Conservation (phyloP, 202 grass and related monocot species). For the Cymbopogon flexuosus region DNA sequence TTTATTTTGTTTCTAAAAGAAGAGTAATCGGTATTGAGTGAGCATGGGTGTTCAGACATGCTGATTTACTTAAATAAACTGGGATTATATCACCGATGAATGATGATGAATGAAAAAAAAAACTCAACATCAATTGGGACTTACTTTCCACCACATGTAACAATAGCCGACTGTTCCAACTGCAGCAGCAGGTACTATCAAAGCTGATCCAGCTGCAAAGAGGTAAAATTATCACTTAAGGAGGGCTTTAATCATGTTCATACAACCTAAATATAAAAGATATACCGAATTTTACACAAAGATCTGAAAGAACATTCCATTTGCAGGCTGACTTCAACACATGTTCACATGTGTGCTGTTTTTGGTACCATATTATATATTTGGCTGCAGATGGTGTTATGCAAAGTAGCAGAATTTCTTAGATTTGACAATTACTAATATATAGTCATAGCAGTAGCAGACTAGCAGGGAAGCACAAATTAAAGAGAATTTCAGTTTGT, state of each 20-base stretch:
- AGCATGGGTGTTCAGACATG: background rate
- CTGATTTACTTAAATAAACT: background rate
- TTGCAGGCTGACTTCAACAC: background rate
- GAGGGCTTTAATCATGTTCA: background rate
- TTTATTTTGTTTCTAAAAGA: no score
- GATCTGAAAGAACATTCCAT: background rate
- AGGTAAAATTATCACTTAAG: background rate
- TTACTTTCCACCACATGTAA: slow-evolving; percentile 94
- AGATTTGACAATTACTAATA: background rate
- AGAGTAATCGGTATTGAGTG: background rate
- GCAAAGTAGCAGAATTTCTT: background rate
- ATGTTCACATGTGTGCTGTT: background rate
- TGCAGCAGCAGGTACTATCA: slow-evolving; percentile 65
- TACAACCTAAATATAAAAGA: background rate
- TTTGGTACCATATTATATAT: background rate
- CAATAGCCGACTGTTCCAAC: slow-evolving; percentile 57
- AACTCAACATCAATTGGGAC: background rate
- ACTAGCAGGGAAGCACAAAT: background rate
- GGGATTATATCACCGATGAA: background rate
- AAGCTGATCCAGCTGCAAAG: slow-evolving; percentile 39
- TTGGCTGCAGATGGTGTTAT: background rate
- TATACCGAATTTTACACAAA: background rate
- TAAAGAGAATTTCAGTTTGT: background rate
- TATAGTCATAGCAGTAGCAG: no score
- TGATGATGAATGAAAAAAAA: background rate